These are phyloP conservation scores for Zygoascus sp. DNA, from an alignment of 1,139 yeast genomes.

Conservation along the genomic window DNA sequence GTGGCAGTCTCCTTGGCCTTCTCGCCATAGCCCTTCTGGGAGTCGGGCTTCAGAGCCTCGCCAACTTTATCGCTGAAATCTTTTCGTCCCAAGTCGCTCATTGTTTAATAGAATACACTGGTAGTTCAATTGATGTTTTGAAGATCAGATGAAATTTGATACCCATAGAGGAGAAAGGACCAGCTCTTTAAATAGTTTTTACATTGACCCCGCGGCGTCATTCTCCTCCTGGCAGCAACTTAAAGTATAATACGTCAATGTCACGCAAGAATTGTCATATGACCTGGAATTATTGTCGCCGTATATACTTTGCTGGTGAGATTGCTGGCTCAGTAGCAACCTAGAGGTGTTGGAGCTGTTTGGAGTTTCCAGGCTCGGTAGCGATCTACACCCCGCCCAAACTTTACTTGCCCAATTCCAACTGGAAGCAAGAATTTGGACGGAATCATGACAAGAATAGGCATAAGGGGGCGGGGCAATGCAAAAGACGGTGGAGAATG, in stretches of 20 bases:
- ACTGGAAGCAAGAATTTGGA: too few relatives aligned
- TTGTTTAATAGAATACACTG: constrained; percentile 6
- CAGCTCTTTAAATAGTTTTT: neutral
- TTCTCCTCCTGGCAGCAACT: neutral
- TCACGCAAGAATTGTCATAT: constrained; percentile 1
- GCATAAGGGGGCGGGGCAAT: too few relatives aligned
- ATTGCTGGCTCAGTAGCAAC: constrained; percentile 1
- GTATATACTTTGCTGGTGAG: neutral
- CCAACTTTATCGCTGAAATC: constrained; percentile 60
- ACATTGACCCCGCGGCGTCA: neutral
- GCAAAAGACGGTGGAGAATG: too few relatives aligned
- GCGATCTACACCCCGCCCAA: neutral
- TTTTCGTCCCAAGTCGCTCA: constrained; percentile 59
- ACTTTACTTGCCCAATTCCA: neutral
- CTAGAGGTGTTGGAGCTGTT: neutral
- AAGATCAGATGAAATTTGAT: neutral
- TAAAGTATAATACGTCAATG: neutral
- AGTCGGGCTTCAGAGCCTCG: constrained; percentile 69
- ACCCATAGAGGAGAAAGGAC: neutral
- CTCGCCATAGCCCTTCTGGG: constrained; percentile 52
- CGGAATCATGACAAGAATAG: too few relatives aligned
- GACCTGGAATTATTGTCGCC: neutral
- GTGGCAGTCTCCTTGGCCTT: constrained; percentile 70
- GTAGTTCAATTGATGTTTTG: neutral
- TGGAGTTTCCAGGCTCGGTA: neutral